A percentile compares a stretch with the other conserved stretches of the same genome.
These are phyloP conservation scores for Colletotrichum abscissum DNA, from an alignment of 2,329 filamentous ascomycete genomes.

Conservation along the genomic window DNA sequence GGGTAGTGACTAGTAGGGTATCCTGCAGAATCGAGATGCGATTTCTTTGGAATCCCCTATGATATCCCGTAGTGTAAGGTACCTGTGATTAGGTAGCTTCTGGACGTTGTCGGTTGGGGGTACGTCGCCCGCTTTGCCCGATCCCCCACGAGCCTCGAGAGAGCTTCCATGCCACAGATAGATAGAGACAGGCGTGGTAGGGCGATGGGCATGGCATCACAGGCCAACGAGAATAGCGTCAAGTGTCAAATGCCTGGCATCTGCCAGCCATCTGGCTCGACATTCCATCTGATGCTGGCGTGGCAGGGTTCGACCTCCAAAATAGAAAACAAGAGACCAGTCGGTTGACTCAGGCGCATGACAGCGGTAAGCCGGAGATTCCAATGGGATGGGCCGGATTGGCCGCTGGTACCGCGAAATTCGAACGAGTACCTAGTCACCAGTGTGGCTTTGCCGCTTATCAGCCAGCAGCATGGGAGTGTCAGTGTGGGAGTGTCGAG, in stretches of 20 bases:
- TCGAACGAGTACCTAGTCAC: not conserved
- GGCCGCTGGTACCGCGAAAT: slow-evolving; percentile 7
- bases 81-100: not conserved
- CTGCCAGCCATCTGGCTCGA: slow-evolving; percentile 6
- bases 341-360: slow-evolving; percentile 33
- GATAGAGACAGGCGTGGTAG: too few species aligned
- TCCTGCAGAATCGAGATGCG: not conserved
- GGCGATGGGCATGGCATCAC: not conserved
- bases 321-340: slow-evolving; percentile 8
- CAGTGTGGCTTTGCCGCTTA: not conserved
- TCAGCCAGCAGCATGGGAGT: slow-evolving; percentile 1
- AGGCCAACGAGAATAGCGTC: not conserved
- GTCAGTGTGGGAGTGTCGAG: not conserved
- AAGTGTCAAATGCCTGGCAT: not conserved
- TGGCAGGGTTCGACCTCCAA: slow-evolving; percentile 1
- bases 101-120: not conserved
- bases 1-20: not conserved
- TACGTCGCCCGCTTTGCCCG: slow-evolving; percentile 11
- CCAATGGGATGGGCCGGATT: slow-evolving; percentile 13
- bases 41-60: not conserved
- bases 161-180: not conserved
- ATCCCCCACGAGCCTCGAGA: not conserved
- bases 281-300: slow-evolving; percentile 19
- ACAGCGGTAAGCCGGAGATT: slow-evolving; percentile 19
- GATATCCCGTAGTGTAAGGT: not conserved